Conservation (phyloP, 768 basidiomycete genomes). For the Royoungia palumana region DNA sequence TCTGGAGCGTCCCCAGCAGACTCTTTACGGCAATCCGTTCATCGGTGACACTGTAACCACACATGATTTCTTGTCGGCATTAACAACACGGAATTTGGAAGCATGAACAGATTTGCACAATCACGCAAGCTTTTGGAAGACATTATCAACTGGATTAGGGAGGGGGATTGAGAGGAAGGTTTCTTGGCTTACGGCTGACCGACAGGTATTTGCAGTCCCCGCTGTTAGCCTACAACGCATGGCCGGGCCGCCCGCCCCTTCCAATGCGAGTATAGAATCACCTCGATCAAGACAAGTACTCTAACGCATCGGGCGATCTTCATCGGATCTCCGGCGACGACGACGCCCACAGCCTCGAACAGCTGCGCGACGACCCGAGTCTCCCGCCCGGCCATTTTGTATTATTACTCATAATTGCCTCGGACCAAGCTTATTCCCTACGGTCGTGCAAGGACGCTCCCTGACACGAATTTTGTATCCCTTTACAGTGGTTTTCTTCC, state of each 20-base stretch:
- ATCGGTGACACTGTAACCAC: conserved; percentile 22
- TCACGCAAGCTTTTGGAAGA: conserved; percentile 24
- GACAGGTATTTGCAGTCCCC: conserved; percentile 11
- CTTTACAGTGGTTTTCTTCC: conserved; percentile 15
- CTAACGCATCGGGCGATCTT: conserved; percentile 22
- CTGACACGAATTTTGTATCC: conserved; percentile 19
- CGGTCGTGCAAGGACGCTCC: conserved; percentile 22
- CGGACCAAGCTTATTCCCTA: conserved; percentile 19
- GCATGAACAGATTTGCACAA: conserved; percentile 26
- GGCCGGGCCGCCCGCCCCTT: conserved; percentile 9
- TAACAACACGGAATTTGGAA: conserved; percentile 24
- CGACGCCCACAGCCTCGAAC: conserved; percentile 18
- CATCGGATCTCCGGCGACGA: conserved; percentile 21
- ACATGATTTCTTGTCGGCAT: conserved; percentile 31
- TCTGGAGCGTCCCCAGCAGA: conserved; percentile 30
- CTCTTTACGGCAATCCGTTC: conserved; percentile 31
- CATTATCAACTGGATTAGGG: conserved; percentile 26
- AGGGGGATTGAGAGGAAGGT: conserved; percentile 13
- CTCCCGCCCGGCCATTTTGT: conserved; percentile 21
- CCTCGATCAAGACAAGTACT: conserved; percentile 18
- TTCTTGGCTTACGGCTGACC: conserved; percentile 17
- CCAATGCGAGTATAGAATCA: conserved; percentile 23
- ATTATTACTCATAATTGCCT: conserved; percentile 36
- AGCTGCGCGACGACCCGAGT: conserved; percentile 14
- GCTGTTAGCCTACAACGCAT: conserved; percentile 6